A percentile compares a stretch with the other conserved stretches of the same genome.
Evolutionary conservation across 805 yeast genomes (phyloP).

Genomic region (Kuraishia capsulata): DNA sequence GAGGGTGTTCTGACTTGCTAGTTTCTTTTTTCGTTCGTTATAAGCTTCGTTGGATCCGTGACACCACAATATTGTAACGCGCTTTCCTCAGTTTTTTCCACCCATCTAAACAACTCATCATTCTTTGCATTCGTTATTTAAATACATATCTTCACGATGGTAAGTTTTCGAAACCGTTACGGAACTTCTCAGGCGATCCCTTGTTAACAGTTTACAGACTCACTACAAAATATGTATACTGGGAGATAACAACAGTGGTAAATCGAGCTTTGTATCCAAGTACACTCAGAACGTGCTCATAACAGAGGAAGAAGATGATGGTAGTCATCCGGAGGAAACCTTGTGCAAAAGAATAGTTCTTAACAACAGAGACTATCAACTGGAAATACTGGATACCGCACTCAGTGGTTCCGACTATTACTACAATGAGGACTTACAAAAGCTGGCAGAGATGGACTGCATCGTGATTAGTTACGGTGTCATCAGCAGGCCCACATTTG

Average conservation of each 20-base stretch:
- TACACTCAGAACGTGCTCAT: slow-evolving; percentile 13
- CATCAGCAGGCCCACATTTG: slow-evolving; percentile 37
- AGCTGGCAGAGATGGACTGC: slow-evolving; percentile 31
- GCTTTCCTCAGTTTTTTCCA: too few species aligned
- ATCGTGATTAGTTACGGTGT: slow-evolving; percentile 41
- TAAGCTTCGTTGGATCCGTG: too few species aligned
- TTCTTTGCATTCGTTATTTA: too few species aligned
- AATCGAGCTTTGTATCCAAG: slow-evolving; percentile 17
- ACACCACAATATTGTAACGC: too few species aligned
- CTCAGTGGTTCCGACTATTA: slow-evolving; percentile 54
- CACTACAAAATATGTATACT: slow-evolving; percentile 18
- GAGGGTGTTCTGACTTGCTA: too few species aligned
- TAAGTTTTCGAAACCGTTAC: too few species aligned
- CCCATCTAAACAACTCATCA: too few species aligned
- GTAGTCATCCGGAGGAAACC: slow-evolving; percentile 18
- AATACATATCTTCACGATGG: too few species aligned
- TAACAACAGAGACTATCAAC: slow-evolving; percentile 25
- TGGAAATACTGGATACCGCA: slow-evolving; percentile 74
- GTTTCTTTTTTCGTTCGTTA: too few species aligned
- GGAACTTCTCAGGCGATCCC: too few species aligned
- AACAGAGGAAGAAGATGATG: slow-evolving; percentile 8
- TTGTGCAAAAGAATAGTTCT: slow-evolving; percentile 15
- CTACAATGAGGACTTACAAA: slow-evolving; percentile 6
- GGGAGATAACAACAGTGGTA: slow-evolving; percentile 22
- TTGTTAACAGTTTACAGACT: too few species aligned